phyloP scores from a whole-genome alignment of 2,329 filamentous ascomycete species.

The Juglanconis sp. region DNA sequence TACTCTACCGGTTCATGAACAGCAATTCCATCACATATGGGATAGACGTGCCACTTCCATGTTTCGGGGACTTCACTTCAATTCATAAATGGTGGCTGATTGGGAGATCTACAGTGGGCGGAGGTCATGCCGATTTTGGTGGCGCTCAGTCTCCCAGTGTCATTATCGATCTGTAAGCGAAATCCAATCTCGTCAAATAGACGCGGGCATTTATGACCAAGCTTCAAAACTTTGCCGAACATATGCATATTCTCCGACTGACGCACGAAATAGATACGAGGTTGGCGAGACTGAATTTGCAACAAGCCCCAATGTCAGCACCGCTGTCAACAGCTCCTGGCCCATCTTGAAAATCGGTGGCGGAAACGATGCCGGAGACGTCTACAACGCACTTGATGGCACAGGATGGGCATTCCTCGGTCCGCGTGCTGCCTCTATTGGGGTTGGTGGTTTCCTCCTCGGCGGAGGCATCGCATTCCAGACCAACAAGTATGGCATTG shows the following conservation, averaged over 20 bases:
- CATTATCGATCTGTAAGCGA: slow-evolving; percentile 9
- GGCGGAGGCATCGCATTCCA: slow-evolving; percentile 14
- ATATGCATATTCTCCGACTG: not conserved
- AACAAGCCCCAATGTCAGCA: slow-evolving; percentile 1
- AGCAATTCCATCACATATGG: too few relatives aligned
- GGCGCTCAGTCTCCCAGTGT: slow-evolving; percentile 12
- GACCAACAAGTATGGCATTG: slow-evolving; percentile 5
- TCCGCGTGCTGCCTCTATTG: slow-evolving; percentile 9
- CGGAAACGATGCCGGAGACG: slow-evolving; percentile 7
- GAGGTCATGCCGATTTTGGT: slow-evolving; percentile 12
- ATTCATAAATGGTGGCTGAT: not conserved
- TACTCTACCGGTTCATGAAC: too few relatives aligned
- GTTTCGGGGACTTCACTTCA: not conserved
- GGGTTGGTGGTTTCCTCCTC: slow-evolving; percentile 10
- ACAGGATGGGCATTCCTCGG: slow-evolving; percentile 13
- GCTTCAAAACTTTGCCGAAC: too few relatives aligned
- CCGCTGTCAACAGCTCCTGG: slow-evolving; percentile 5
- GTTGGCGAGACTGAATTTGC: slow-evolving; percentile 4
- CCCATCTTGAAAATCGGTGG: slow-evolving; percentile 14
- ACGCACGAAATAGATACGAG: not conserved
- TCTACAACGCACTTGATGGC: slow-evolving; percentile 8
- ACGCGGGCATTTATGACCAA: not conserved
- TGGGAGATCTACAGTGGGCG: slow-evolving; percentile 1
- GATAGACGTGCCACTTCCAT: too few relatives aligned
- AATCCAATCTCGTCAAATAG: not conserved